These are phyloP conservation scores for Camellia granthamiana DNA, from an alignment of 148 eudicot species.

Conservation along the genomic window DNA sequence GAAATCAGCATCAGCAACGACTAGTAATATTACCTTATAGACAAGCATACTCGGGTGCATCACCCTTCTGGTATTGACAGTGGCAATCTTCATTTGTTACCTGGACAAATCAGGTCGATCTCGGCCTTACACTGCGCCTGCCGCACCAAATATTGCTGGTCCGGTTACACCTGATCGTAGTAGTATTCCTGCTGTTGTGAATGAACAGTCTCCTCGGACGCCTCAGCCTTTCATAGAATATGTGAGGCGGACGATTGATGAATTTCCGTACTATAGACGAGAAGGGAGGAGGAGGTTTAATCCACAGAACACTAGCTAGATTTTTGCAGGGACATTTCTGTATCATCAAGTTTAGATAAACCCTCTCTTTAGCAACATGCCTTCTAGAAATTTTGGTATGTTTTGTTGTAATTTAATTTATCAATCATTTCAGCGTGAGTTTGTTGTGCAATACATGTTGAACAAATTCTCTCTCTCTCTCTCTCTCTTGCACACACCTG, in stretches of 20 bases:
- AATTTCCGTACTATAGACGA: conserved; percentile 77
- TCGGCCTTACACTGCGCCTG: conserved; percentile 16
- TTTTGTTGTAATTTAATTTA: not conserved
- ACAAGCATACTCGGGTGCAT: conserved; percentile 22
- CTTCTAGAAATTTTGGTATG: not conserved
- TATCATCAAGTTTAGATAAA: not conserved
- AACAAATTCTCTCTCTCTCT: not conserved
- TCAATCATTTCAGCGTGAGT: not conserved
- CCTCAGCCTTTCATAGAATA: conserved; percentile 81
- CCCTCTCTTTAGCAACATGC: not conserved
- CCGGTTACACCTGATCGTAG: conserved; percentile 48
- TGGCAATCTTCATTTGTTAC: conserved; percentile 25
- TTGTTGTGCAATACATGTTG: not conserved
- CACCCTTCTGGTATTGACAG: conserved; percentile 30
- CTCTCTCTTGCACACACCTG: not conserved
- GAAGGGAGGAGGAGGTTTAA: conserved; percentile 59
- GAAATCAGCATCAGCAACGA: conserved; percentile 9
- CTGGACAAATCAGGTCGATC: conserved; percentile 32
- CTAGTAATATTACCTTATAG: conserved; percentile 19
- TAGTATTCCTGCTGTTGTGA: conserved; percentile 23
- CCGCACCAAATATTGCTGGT: conserved; percentile 28
- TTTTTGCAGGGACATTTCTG: not conserved
- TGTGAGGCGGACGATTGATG: conserved; percentile 79
- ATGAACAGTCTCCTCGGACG: conserved; percentile 63
- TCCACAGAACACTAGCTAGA: conserved; percentile 70